Evolutionary conservation across 192 early-diverging fungal genomes (phyloP).

Genomic region (Coemansia sp.): DNA sequence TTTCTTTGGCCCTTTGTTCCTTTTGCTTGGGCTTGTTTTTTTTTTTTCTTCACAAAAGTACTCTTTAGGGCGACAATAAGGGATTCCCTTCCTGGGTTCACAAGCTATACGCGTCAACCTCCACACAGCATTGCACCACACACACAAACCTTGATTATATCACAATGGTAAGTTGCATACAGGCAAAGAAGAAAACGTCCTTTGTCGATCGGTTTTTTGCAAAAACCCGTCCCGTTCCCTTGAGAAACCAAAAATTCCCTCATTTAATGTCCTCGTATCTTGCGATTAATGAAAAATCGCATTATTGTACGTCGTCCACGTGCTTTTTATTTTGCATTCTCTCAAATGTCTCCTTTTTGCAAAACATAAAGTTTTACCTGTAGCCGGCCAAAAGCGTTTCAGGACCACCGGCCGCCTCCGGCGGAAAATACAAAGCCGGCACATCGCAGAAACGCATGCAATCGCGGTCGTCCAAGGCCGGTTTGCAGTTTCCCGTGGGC

Average conservation of each 20-base stretch:
- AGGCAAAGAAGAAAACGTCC: too few relatives aligned
- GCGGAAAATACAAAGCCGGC: conserved; percentile 46
- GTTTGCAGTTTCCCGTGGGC: conserved; percentile 84
- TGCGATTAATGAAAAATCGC: not conserved
- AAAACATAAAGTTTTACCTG: not conserved
- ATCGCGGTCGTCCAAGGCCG: conserved; percentile 51
- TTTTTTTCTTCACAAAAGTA: too few relatives aligned
- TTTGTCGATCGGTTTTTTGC: not conserved
- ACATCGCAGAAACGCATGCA: conserved; percentile 47
- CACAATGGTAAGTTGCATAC: conserved; percentile 9
- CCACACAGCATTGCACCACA: not conserved
- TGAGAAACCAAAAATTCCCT: too few relatives aligned
- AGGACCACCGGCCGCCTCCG: conserved; percentile 36
- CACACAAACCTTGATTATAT: not conserved
- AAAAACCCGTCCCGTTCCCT: too few relatives aligned
- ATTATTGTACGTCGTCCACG: not conserved
- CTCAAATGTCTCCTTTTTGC: too few relatives aligned
- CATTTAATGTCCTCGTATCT: not conserved
- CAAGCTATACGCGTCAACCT: not conserved
- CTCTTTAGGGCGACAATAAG: not conserved
- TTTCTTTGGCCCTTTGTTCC: not conserved
- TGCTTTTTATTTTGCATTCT: not conserved
- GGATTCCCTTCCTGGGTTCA: not conserved
- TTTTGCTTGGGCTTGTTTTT: too few relatives aligned
- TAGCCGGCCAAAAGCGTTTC: conserved; percentile 52